Evolutionary conservation across 1,284 basidiomycete species (phyloP), one percentile per base, ranked within the genome.

Genomic region (Vanrija pseudolonga): DNA sequence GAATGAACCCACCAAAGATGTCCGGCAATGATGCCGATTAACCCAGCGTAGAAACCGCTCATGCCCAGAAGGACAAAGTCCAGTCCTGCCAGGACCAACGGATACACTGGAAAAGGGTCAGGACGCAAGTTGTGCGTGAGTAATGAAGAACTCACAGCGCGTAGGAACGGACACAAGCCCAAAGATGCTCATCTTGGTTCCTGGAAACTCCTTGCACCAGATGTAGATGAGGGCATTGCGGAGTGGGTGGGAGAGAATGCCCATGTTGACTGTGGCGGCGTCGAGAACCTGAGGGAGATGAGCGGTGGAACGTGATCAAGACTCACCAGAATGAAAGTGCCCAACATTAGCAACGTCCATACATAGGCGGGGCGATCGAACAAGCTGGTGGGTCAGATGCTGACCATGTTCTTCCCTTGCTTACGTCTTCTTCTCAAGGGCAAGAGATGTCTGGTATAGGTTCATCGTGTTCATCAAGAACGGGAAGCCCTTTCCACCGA

Each of bases 201-300:
- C 69, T 0, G 75, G 68, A 55, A 76, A 71, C 3, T 69, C 62
- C 15, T 68, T 60, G 41, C 68, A 71, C 73, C 73, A 77, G 0
- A 74, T 51, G 47, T 77, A 77, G 15, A 67, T 68, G 47, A 76
- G 68, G 7, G 75, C 71, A 49, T 68, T 65, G 2, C 76, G 64
- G 6, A 75, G 49, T 0, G 72, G 61, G 28, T 68, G 62, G 58
- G 76, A 77, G n/a, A 77, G 64, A 60, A 74, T 69, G 2, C 65
- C 62, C 8, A 67, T 58, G 20, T 24, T 61, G 15, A 73, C 51
- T 9, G 66, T 57, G 39, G 65, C 43, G 4, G 17, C 3, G 52
- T 74, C 74, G 53, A 69, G 47, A 5, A 64, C 32, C 73, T 75
- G 45, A 6, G 22, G 17, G 9, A 47, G 43, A n/a, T 46, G 32